Base-by-base conservation (phyloP, 208 protist species). In the Crithidia bombi region DNA sequence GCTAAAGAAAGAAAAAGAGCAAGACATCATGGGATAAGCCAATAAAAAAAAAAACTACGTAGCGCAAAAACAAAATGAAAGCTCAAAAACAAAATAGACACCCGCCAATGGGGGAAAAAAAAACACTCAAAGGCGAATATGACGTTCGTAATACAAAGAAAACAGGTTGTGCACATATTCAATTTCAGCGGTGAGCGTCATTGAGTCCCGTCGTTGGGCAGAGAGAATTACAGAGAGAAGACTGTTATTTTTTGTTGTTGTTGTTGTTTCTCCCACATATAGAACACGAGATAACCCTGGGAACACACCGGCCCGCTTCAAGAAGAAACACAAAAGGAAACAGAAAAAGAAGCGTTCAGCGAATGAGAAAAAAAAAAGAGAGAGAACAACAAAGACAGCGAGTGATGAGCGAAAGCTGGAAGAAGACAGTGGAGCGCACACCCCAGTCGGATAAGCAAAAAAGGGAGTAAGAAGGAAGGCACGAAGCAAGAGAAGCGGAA, bases 391-490 rank as follows among this genome's bases (percentile, higher is more conserved):
- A 49, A 49, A 49, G 21, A 49, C 11, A 49, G 21, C 11, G 17
- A 21, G n/a, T n/a, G n/a, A n/a, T n/a, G n/a, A n/a, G n/a, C n/a
- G n/a, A n/a, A n/a, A n/a, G n/a, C n/a, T n/a, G n/a, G n/a, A n/a
- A n/a, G n/a, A n/a, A n/a, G n/a, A n/a, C n/a, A n/a, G n/a, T n/a
- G n/a, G n/a, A n/a, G n/a, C n/a, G n/a, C n/a, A n/a, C n/a, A n/a
- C n/a, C n/a, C n/a, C n/a, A 41, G 14, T 15, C 38, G 38, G 6
- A 41, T 41, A 14, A 41, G 38, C 6, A 41, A 54, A 54, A 54
- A 51, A 41, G 19, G 21, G 56, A 67, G 26, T 21, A 28, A 55
- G 47, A 54, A 54, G 25, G 25, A 54, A 54, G n/a, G 10, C 5
- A 54, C 23, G 14, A 14, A 41, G 38, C 38, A 41, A 6, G 38